Conservation (phyloP, 2,329 filamentous ascomycete genomes). For the Cercospora sp. region DNA sequence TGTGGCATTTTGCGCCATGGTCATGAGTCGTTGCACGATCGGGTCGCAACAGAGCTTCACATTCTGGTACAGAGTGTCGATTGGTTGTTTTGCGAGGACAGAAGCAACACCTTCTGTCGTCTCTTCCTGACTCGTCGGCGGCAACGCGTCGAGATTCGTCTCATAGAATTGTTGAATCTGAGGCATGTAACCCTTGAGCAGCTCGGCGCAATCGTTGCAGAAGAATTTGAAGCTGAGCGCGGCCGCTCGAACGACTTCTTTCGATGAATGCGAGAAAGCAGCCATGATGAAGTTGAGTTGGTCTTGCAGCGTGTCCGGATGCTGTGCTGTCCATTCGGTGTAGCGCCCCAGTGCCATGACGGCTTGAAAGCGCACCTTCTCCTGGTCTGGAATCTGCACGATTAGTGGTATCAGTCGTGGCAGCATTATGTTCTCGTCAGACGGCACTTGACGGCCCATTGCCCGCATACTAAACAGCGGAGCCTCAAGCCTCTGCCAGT, state of each 20-base stretch:
- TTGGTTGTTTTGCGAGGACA: conserved; percentile 83
- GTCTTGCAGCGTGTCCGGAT: conserved; percentile 85
- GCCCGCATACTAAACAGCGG: conserved; percentile 93
- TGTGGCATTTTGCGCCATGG: conserved; percentile 79
- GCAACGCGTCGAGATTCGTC: conserved; percentile 81
- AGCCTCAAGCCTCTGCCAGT: conserved; percentile 96
- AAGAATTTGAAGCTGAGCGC: conserved; percentile 96
- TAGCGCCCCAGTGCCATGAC: conserved; percentile 97
- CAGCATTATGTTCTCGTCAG: conserved; percentile 81
- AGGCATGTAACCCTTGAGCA: conserved; percentile 77
- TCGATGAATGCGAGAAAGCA: conserved; percentile 83
- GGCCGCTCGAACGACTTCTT: conserved; percentile 86
- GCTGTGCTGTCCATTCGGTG: conserved; percentile 94
- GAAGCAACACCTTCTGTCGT: conserved; percentile 93
- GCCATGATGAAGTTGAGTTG: conserved; percentile 96
- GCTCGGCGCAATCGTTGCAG: conserved; percentile 87
- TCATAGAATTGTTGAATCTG: conserved; percentile 93
- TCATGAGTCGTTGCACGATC: conserved; percentile 79
- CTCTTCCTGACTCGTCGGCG: conserved; percentile 86
- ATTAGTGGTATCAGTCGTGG: conserved; percentile 90
- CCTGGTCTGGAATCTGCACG: conserved; percentile 89
- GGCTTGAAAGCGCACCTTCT: conserved; percentile 96
- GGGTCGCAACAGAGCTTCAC: conserved; percentile 94
- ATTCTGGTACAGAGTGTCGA: conserved; percentile 75
- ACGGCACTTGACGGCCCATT: conserved; percentile 93